Evolutionary conservation across 2,329 filamentous ascomycete genomes (phyloP).

Genomic region (Dactylellina parvicollis): DNA sequence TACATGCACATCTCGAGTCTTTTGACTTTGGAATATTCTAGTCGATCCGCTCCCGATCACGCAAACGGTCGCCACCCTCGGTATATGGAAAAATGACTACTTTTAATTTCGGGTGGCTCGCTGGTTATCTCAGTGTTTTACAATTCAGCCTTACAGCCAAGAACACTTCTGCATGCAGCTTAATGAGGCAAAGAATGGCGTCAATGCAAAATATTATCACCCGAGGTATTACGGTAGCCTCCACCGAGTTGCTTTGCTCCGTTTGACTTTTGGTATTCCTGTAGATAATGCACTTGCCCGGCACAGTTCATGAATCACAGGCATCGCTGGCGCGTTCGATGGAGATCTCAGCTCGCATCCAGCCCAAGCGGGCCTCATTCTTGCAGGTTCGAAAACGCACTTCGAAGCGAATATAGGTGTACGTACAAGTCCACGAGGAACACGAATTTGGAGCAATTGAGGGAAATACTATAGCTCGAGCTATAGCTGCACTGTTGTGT

Average conservation of each 20-base stretch:
- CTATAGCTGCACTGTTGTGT: constrained; percentile 18
- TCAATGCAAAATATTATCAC: constrained; percentile 10
- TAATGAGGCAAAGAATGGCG: constrained; percentile 26
- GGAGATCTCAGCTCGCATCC: background rate
- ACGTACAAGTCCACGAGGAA: background rate
- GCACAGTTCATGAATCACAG: no score
- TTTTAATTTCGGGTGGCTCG: background rate
- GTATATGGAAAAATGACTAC: constrained; percentile 14
- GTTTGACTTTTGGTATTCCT: no score
- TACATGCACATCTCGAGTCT: no score
- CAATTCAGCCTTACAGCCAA: constrained; percentile 51
- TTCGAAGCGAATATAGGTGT: constrained; percentile 3
- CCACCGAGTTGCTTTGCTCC: constrained; percentile 7
- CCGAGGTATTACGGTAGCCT: constrained; percentile 27
- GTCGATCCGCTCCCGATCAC: constrained; percentile 28
- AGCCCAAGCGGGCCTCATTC: no score
- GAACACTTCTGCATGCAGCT: constrained; percentile 46
- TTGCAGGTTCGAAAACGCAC: constrained; percentile 4
- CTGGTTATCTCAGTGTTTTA: background rate
- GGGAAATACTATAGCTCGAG: background rate
- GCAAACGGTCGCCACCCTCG: constrained; percentile 47
- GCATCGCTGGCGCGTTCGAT: constrained; percentile 25
- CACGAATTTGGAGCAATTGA: background rate
- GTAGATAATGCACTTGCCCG: no score
- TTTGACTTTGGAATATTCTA: constrained; percentile 26